Base-by-base conservation (phyloP, 352 stramenopile species). In the Thraustotheca clavata region DNA sequence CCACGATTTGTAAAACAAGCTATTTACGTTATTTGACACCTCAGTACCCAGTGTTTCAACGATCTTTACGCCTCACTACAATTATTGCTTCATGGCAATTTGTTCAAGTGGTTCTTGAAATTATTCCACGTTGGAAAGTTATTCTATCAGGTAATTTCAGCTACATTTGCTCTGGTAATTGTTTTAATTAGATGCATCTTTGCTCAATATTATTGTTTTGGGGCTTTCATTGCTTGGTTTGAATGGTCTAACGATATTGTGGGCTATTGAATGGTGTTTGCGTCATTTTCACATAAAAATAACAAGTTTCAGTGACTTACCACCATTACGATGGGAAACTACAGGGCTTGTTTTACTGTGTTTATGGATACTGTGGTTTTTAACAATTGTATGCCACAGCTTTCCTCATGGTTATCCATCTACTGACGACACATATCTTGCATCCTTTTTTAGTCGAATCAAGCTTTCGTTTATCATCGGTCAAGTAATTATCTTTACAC, bases 11-110 rank as follows among this genome's bases (percentile, higher is more conserved):
- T 46, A 76, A 94, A 54, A 76, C 90, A 50, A 91, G 79, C 22
- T 94, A 92, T 43, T 57, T 94, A 40, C 89, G 91, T 71, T 84
- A 91, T 36, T 67, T 94, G 55, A 91, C 81, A 0, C 80, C 91
- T 34, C 77, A 75, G 27, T 82, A 94, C 52, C 85, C 83, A 0
- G 76, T 94, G 1, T 94, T 94, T 69, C 85, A 94, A 68, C 80
- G 85, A 16, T 76, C 83, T 14, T 62, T 94, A 61, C 83, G 85
- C 0, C 76, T 94, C 32, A 79, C 85, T 7, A 92, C 81, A 5
- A 77, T 78, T 4, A 94, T 94, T 50, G 79, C 77, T 1, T 91
- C 89, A 40, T 87, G 73, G 41, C 85, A 94, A 62, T 94, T 91
- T 59, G 86, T 92, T 41, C 83, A 94, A 54, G 76, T 87, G n/a